Percentiles rank a stretch among this genome's conserved stretches.
Conservation (phyloP, 805 yeast species). For the Wickerhamomyces alni region DNA sequence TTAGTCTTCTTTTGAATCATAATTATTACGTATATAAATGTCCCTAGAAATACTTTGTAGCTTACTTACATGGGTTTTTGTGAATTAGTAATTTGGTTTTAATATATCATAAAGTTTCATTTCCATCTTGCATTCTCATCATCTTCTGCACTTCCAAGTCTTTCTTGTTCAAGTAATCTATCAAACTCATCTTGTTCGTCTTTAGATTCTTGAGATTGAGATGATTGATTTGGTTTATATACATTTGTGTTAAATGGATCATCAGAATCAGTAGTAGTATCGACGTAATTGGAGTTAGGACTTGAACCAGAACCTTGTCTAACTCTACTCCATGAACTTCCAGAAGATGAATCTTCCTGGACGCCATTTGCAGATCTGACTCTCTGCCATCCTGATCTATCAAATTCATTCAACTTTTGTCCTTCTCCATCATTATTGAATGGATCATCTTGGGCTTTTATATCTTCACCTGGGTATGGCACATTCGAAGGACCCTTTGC, state of each 20-base stretch:
- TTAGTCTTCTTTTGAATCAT: background rate
- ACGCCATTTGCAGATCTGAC: conserved; percentile 26
- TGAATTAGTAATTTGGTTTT: too few relatives aligned
- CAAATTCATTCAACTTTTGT: conserved; percentile 1
- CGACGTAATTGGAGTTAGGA: too few relatives aligned
- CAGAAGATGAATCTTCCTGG: background rate
- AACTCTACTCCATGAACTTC: conserved; percentile 26
- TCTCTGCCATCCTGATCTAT: conserved; percentile 31
- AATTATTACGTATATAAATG: background rate
- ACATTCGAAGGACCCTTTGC: conserved; percentile 5
- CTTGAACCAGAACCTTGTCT: conserved; percentile 16
- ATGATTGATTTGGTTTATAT: conserved; percentile 2
- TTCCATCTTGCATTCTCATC: conserved; percentile 16
- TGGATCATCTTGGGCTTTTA: conserved; percentile 17
- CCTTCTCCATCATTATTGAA: conserved; percentile 8
- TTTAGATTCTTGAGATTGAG: too few relatives aligned
- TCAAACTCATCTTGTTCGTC: conserved; percentile 20
- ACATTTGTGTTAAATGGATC: conserved; percentile 11
- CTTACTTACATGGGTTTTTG: too few relatives aligned
- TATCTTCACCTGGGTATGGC: conserved; percentile 7
- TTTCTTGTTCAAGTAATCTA: conserved; percentile 20
- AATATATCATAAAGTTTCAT: background rate
- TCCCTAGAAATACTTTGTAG: too few relatives aligned
- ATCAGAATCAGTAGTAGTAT: too few relatives aligned
- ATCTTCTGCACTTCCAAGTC: conserved; percentile 10